phyloP scores from a whole-genome alignment of 345 rosid species.

The Eucalyptus tenuipes region DNA sequence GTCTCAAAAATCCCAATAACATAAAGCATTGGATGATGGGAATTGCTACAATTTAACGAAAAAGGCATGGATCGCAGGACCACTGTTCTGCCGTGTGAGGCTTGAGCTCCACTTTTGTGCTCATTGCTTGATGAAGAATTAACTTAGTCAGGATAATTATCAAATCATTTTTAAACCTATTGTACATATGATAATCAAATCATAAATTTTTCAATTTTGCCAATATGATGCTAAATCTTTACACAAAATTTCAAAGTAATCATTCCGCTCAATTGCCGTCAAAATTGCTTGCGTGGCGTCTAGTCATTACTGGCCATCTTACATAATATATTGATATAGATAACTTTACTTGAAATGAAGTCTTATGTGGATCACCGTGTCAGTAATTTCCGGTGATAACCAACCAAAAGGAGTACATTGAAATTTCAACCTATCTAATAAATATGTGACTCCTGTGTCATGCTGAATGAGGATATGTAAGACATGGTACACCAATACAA shows the following conservation, averaged over 20 bases:
- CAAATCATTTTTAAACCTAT: too few species aligned
- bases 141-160: accelerated
- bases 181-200: too few species aligned
- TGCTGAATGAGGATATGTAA: too few species aligned
- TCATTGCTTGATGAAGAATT: not conserved
- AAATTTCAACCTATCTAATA: too few species aligned
- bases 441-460: accelerated
- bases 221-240: too few species aligned
- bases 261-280: not conserved
- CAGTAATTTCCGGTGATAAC: not conserved
- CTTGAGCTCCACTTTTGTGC: not conserved
- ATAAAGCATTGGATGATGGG: too few species aligned
- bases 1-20: not conserved
- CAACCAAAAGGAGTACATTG: too few species aligned
- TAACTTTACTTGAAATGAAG: accelerated
- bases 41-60: too few species aligned
- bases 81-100: accelerated
- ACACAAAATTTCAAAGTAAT: not conserved
- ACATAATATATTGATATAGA: too few species aligned
- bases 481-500: too few species aligned
- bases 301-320: too few species aligned
- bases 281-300: not conserved
- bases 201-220: not conserved
- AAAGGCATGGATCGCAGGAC: not conserved
- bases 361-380: accelerated